Base-by-base conservation (phyloP, 306 rosid species). In the Psophocarpus tetragonolobus region DNA sequence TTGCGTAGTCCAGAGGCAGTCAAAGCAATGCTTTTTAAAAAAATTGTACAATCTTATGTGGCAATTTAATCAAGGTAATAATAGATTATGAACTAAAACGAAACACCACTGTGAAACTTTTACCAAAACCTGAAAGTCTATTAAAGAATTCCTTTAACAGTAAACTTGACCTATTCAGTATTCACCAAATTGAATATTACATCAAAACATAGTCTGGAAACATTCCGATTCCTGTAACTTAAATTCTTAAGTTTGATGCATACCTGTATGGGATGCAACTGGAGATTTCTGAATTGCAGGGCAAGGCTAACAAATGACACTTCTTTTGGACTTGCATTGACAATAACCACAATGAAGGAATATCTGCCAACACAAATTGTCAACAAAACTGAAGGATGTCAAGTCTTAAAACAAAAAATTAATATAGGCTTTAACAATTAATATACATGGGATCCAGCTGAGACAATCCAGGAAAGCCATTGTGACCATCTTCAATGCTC, bases 401-500 rank as follows among this genome's bases (percentile, higher is more conserved):
- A 26, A 41, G 57, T 66, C 72, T 72, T 78, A 51, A 71, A 42
- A 48, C 12, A 32, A 36, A 83, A 74, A 23, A 29, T 23, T 71
- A 48, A n/a, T 23, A 77, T 63, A 54, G 21, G 71, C 10, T 66
- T 80, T n/a, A 75, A 86, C 97, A n/a, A n/a, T n/a, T n/a, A n/a
- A n/a, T n/a, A 4, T 89, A 95, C 99, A 45, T 79, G 53, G 97
- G 85, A 92, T 95, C 99, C 85, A 95, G 87, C 84, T 95, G 96
- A 73, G 90, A 71, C 84, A 92, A 80, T 79, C 92, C 97, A 7
- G 88, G 92, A 71, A 88, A 42, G 69, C 96, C 91, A 36, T 86
- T 84, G 18, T 84, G 83, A 36, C 97, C 99, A 71, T 95, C 99
- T 85, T 92, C 97, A 82, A 92, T 95, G 89, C 97, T 90, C 96